A percentile compares a stretch with the other conserved stretches of the same genome.
Evolutionary conservation across 139 green algal genomes (phyloP).

Genomic region (Auxenochlorella protothecoides): DNA sequence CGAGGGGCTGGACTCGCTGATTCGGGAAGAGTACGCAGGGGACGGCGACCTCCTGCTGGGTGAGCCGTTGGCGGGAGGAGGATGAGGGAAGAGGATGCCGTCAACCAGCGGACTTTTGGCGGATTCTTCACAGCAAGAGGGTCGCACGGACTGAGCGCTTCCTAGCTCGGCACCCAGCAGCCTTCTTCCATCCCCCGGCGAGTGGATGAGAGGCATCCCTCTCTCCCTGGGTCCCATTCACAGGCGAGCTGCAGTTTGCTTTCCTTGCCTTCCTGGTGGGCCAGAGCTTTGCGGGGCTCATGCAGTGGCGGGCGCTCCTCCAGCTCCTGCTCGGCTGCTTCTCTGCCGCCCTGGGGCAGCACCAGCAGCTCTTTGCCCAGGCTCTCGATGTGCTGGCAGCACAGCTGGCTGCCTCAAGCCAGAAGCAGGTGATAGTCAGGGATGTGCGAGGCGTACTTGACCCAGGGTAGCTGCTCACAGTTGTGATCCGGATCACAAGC

Average conservation of each 20-base stretch:
- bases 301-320: slow-evolving; percentile 68
- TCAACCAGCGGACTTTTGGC: too few relatives aligned
- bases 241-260: slow-evolving; percentile 52
- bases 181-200: neutral
- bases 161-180: too few relatives aligned
- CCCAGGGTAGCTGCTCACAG: too few relatives aligned
- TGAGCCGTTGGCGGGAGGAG: too few relatives aligned
- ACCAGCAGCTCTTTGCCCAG: slow-evolving; percentile 23
- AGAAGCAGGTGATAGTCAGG: too few relatives aligned
- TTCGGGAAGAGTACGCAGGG: slow-evolving; percentile 14
- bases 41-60: neutral
- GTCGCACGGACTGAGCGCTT: too few relatives aligned
- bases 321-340: slow-evolving; percentile 57
- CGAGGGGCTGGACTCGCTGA: slow-evolving; percentile 30
- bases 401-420: slow-evolving; percentile 25
- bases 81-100: too few relatives aligned
- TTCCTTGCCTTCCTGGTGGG: slow-evolving; percentile 74
- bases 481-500: too few relatives aligned
- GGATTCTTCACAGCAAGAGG: too few relatives aligned
- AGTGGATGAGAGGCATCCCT: neutral
- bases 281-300: slow-evolving; percentile 58
- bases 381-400: slow-evolving; percentile 25
- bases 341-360: slow-evolving; percentile 15
- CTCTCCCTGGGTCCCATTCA: neutral
- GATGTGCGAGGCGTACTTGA: too few relatives aligned